phyloP scores from a whole-genome alignment of 1,284 basidiomycete species.

The Boletus subluridellus region DNA sequence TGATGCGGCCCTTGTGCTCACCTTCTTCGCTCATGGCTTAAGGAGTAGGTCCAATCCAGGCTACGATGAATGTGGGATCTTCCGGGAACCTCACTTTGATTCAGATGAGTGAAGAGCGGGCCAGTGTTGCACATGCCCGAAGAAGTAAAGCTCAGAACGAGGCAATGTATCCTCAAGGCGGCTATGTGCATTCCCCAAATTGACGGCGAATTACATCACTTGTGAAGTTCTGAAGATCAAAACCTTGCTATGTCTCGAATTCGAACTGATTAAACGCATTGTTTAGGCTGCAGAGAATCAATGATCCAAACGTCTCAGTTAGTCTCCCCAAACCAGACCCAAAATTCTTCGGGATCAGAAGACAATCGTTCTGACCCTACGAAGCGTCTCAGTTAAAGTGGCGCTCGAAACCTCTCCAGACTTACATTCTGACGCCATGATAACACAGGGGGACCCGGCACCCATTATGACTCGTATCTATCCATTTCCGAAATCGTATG shows the following conservation, averaged over 20 bases:
- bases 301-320: neutral
- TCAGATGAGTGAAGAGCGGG: neutral
- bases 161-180: constrained; percentile 15
- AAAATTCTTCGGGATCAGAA: no score
- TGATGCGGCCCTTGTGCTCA: neutral
- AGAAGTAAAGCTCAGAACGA: constrained; percentile 2
- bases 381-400: neutral
- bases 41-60: neutral
- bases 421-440: neutral
- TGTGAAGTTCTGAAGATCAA: neutral
- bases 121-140: neutral
- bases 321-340: no score
- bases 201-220: neutral
- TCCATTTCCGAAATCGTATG: neutral
- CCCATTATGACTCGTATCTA: neutral
- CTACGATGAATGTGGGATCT: neutral
- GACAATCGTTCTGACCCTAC: no score
- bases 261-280: neutral
- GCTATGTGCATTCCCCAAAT: neutral
- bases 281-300: neutral
- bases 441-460: neutral
- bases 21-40: neutral
- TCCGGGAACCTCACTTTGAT: neutral
- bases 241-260: neutral
- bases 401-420: neutral